Evolutionary conservation across 1,139 yeast genomes (phyloP).

Genomic region (Geotrichum restrictum): DNA sequence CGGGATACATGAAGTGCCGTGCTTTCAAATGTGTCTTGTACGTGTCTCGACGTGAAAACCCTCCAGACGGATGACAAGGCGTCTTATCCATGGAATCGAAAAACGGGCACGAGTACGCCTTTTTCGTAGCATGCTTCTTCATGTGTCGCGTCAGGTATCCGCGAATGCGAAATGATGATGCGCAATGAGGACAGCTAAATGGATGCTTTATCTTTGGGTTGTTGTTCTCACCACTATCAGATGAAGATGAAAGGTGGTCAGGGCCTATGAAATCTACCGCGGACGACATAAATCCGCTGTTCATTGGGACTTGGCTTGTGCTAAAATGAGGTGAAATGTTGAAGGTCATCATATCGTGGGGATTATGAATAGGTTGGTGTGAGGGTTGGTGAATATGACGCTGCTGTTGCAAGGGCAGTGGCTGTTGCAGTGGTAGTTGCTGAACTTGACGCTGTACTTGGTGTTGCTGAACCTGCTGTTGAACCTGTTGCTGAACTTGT

Average conservation of each 20-base stretch:
- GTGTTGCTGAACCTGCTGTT: not conserved
- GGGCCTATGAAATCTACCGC: constrained; percentile 5
- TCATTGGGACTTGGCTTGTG: not conserved
- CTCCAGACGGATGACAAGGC: constrained; percentile 84
- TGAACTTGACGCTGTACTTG: not conserved
- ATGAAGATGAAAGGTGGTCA: not conserved
- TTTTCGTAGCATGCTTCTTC: constrained; percentile 79
- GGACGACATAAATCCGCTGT: constrained; percentile 1
- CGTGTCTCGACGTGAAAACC: constrained; percentile 91
- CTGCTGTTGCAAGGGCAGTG: not conserved
- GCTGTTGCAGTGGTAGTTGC: not conserved
- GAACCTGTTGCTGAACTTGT: not conserved
- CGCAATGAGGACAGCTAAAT: constrained; percentile 57
- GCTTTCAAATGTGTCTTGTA: constrained; percentile 92
- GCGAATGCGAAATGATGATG: constrained; percentile 73
- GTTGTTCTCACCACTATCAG: not conserved
- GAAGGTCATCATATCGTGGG: not conserved
- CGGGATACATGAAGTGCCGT: constrained; percentile 85
- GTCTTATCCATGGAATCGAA: constrained; percentile 42
- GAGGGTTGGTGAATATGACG: too few species aligned
- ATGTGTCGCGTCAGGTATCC: constrained; percentile 91
- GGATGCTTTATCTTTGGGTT: not conserved
- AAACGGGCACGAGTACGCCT: constrained; percentile 90
- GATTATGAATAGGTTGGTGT: too few species aligned
- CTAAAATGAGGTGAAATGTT: not conserved